Conservation (phyloP, 176 grass and related monocot species). For the Eleusine indica region DNA sequence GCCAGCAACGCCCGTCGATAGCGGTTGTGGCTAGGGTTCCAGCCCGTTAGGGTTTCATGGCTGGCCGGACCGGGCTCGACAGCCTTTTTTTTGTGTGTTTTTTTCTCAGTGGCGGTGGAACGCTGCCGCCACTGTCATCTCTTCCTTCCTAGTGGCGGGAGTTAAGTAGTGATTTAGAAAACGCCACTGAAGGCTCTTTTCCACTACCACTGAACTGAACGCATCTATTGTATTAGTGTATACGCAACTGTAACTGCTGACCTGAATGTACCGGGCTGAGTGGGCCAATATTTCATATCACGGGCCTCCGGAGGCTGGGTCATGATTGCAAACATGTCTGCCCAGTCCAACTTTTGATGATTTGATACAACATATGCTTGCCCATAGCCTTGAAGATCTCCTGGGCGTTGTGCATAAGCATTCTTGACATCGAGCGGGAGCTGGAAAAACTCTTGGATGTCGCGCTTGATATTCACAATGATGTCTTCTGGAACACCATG, state of each 20-base stretch:
- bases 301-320: slow-evolving; percentile 44
- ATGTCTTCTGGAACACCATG: slow-evolving; percentile 54
- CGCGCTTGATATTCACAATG: slow-evolving; percentile 42
- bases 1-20: too few relatives aligned
- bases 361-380: slow-evolving; percentile 48
- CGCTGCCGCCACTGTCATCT: too few relatives aligned
- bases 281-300: slow-evolving; percentile 50
- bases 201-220: too few relatives aligned
- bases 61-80: too few relatives aligned
- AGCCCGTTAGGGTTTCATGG: too few relatives aligned
- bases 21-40: too few relatives aligned
- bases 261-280: slow-evolving; percentile 52
- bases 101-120: too few relatives aligned
- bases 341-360: slow-evolving; percentile 67
- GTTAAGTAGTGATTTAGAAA: too few relatives aligned
- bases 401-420: slow-evolving; percentile 39
- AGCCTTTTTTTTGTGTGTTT: too few relatives aligned
- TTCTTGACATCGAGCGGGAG: slow-evolving; percentile 48
- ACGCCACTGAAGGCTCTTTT: too few relatives aligned
- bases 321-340: slow-evolving; percentile 41
- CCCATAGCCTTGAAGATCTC: slow-evolving; percentile 62
- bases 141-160: too few relatives aligned
- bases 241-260: not conserved
- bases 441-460: slow-evolving; percentile 40
- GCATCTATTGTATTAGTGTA: too few relatives aligned